A percentile compares a stretch with the other conserved stretches of the same genome.
Conservation (phyloP, 306 rosid species). For the Acacia crassicarpa region DNA sequence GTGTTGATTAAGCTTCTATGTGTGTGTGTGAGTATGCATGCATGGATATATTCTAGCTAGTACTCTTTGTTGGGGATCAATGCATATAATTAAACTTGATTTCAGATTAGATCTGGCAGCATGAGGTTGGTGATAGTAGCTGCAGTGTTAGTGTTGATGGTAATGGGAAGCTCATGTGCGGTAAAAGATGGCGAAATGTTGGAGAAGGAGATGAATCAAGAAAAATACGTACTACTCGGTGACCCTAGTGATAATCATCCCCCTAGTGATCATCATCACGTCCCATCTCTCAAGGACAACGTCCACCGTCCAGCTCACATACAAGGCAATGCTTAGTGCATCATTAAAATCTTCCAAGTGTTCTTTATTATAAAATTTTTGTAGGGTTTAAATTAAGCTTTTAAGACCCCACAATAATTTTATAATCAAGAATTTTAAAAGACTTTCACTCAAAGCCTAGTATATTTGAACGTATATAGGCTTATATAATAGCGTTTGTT, state of each 20-base stretch:
- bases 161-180: constrained; percentile 18
- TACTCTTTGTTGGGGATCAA: not conserved
- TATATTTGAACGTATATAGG: not conserved
- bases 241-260: not conserved
- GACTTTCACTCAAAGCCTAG: not conserved
- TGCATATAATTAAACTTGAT: not conserved
- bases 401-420: not conserved
- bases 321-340: not conserved
- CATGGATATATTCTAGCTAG: not conserved
- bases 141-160: constrained; percentile 4
- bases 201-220: not conserved
- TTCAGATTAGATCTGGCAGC: not conserved
- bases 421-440: not conserved
- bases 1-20: not conserved
- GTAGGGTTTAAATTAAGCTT: not conserved
- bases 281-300: constrained; percentile 9
- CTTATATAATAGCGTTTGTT: not conserved
- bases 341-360: not conserved
- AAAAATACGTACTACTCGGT: not conserved
- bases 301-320: constrained; percentile 1
- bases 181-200: not conserved
- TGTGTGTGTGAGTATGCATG: no score
- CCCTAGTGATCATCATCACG: not conserved
- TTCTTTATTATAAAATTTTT: not conserved
- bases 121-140: constrained; percentile 30